Evolutionary conservation across 2,329 filamentous ascomycete species (phyloP).

Genomic region (Gaeumannomyces sp.): DNA sequence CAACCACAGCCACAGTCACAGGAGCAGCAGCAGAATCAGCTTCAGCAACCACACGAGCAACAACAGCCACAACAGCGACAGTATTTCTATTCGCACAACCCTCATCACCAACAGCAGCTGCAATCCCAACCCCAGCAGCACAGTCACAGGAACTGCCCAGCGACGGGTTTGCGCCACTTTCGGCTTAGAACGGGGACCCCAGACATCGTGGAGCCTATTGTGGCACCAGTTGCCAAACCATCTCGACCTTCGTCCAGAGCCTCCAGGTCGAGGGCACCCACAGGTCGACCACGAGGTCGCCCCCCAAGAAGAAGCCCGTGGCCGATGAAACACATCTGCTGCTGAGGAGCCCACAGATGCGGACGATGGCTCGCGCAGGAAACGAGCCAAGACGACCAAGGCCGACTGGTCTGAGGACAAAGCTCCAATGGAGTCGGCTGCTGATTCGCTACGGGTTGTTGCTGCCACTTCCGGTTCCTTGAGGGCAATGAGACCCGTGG

Average conservation of each 20-base stretch:
- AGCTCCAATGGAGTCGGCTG: constrained; percentile 63
- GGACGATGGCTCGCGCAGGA: constrained; percentile 57
- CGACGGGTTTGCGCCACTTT: background rate
- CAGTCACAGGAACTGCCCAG: background rate
- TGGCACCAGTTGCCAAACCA: constrained; percentile 25
- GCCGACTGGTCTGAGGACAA: constrained; percentile 46
- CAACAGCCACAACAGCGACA: too few species aligned
- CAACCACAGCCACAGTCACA: background rate
- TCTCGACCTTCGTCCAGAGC: constrained; percentile 57
- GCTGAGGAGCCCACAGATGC: constrained; percentile 59
- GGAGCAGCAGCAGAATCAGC: background rate
- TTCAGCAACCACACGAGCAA: too few species aligned
- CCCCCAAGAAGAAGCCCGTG: constrained; percentile 44
- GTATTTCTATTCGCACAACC: background rate
- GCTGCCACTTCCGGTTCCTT: constrained; percentile 87
- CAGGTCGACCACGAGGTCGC: constrained; percentile 49
- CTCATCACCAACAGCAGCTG: background rate
- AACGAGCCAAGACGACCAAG: constrained; percentile 73
- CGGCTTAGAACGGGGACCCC: background rate
- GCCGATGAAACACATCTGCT: constrained; percentile 62
- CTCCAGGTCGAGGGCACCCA: constrained; percentile 42
- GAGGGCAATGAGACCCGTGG: constrained; percentile 72
- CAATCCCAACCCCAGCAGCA: background rate
- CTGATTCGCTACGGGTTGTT: constrained; percentile 79
- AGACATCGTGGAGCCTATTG: background rate